Conservation (phyloP, 768 basidiomycete genomes). For the Mrakia blollopis region DNA sequence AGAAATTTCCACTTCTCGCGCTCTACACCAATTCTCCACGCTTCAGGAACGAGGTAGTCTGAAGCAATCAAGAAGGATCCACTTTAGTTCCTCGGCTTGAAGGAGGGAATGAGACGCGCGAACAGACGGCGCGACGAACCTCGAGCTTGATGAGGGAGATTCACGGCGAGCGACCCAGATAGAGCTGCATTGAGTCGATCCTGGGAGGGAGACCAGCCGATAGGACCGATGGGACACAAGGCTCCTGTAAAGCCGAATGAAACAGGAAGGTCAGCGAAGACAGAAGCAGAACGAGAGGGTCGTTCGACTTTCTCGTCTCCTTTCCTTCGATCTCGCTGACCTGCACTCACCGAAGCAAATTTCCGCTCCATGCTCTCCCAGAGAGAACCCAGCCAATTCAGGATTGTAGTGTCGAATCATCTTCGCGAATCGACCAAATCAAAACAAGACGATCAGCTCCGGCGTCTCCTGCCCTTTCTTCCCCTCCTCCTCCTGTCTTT, state of each 20-base stretch:
- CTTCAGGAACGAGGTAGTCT: conserved; percentile 30
- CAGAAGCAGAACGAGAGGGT: background rate
- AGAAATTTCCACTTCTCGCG: conserved; percentile 19
- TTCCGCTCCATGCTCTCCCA: conserved; percentile 22
- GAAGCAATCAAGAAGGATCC: background rate
- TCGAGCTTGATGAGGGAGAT: conserved; percentile 26
- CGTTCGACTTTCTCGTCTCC: background rate
- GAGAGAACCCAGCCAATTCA: conserved; percentile 21
- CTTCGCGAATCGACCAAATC: background rate
- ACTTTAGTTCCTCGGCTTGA: background rate
- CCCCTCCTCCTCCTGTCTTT: background rate
- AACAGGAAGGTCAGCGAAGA: too few species aligned
- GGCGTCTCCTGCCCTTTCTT: background rate
- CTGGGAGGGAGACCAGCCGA: conserved; percentile 11
- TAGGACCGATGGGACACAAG: conserved; percentile 21
- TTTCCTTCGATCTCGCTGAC: too few species aligned
- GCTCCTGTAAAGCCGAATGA: conserved; percentile 1
- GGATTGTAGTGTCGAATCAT: conserved; percentile 26
- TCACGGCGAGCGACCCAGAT: conserved; percentile 24
- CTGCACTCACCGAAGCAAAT: conserved; percentile 25
- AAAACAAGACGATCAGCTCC: background rate
- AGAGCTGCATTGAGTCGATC: conserved; percentile 31
- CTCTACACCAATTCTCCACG: conserved; percentile 2
- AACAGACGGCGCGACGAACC: too few species aligned
- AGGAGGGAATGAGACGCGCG: background rate